phyloP scores from a whole-genome alignment of 2,329 filamentous ascomycete species.

The Aspergillus latus region DNA sequence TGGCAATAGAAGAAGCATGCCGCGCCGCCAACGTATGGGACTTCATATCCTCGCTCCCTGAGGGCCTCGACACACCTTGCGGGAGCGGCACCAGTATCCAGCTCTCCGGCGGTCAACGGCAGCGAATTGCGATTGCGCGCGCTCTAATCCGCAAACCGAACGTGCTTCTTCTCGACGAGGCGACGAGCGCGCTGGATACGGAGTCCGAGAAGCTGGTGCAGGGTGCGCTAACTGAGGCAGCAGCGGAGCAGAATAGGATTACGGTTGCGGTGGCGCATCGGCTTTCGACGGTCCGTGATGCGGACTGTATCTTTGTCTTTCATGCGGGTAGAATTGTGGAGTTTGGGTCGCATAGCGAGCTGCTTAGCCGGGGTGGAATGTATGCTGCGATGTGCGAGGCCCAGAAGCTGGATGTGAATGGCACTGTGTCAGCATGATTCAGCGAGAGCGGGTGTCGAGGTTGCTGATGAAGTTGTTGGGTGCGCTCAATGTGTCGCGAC shows the following conservation, averaged over 20 bases:
- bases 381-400: conserved; percentile 63
- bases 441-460: neutral
- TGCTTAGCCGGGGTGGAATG: conserved; percentile 65
- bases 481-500: too few relatives aligned
- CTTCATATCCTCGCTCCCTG: conserved; percentile 81
- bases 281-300: conserved; percentile 80
- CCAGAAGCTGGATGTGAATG: conserved; percentile 1
- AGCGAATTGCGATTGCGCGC: conserved; percentile 89
- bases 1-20: conserved; percentile 73
- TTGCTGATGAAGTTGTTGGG: neutral
- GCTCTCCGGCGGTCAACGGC: conserved; percentile 88
- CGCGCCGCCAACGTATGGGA: conserved; percentile 90
- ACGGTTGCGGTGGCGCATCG: conserved; percentile 74
- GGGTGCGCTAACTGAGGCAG: conserved; percentile 74
- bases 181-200: conserved; percentile 56
- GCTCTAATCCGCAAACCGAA: conserved; percentile 85
- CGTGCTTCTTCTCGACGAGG: conserved; percentile 80
- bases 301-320: conserved; percentile 89
- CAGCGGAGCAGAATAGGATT: conserved; percentile 47
- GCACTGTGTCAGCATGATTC: too few relatives aligned
- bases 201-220: conserved; percentile 58
- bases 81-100: conserved; percentile 77
- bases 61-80: conserved; percentile 81
- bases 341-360: conserved; percentile 73
- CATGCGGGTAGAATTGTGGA: conserved; percentile 72